Percentiles rank a stretch among this genome's conserved stretches.
phyloP scores from a whole-genome alignment of 768 basidiomycete species.

The Albatrellus ellisii region DNA sequence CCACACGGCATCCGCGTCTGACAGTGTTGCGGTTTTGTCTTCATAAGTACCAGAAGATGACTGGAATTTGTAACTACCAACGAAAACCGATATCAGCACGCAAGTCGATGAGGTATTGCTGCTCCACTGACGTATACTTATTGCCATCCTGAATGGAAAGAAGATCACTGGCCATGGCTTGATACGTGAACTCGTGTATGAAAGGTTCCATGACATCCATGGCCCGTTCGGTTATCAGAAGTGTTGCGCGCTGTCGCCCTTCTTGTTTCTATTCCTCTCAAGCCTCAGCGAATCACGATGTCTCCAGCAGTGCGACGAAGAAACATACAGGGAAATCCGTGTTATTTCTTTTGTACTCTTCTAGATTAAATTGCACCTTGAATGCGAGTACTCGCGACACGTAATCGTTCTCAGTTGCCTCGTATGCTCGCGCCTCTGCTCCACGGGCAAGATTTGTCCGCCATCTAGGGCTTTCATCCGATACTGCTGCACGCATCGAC shows the following conservation, averaged over 20 bases:
- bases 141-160: conserved; percentile 78
- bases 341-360: conserved; percentile 78
- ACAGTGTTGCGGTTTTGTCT: conserved; percentile 77
- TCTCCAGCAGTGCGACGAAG: neutral
- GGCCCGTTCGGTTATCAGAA: conserved; percentile 91
- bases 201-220: conserved; percentile 90
- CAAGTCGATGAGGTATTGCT: neutral
- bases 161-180: conserved; percentile 96
- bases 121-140: conserved; percentile 62
- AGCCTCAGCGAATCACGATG: conserved; percentile 28
- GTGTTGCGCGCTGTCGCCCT: conserved; percentile 55
- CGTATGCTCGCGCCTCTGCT: conserved; percentile 50
- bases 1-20: conserved; percentile 86
- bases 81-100: neutral
- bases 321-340: conserved; percentile 72
- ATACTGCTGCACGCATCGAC: conserved; percentile 49
- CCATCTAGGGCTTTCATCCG: conserved; percentile 57
- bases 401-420: conserved; percentile 63
- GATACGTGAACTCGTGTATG: conserved; percentile 96
- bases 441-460: conserved; percentile 73
- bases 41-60: conserved; percentile 78
- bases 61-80: conserved; percentile 78
- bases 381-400: conserved; percentile 73
- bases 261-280: conserved; percentile 17
- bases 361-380: conserved; percentile 72